These are phyloP conservation scores for Suhomyces maxii DNA, from an alignment of 1,139 yeast genomes.

Conservation along the genomic window DNA sequence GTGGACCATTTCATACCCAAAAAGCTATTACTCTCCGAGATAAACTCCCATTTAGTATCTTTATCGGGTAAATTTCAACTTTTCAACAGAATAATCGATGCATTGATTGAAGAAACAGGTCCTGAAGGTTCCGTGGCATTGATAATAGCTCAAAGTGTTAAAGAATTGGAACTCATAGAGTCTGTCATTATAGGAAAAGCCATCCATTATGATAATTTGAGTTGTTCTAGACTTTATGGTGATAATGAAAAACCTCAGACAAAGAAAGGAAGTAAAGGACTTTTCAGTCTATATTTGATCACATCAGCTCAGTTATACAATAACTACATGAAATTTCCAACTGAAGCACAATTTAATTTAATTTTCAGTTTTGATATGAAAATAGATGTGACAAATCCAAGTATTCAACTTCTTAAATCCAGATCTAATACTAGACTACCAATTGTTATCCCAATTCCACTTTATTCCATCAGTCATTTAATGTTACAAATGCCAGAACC, in stretches of 20 bases:
- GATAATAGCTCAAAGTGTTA: slow-evolving; percentile 60
- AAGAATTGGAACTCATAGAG: slow-evolving; percentile 71
- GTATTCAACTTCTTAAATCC: slow-evolving; percentile 36
- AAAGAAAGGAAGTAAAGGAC: slow-evolving; percentile 8
- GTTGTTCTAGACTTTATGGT: slow-evolving; percentile 60
- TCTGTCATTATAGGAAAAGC: slow-evolving; percentile 64
- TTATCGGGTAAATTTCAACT: slow-evolving; percentile 61
- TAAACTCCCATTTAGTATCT: slow-evolving; percentile 52
- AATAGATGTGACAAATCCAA: slow-evolving; percentile 45
- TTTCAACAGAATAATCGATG: slow-evolving; percentile 52
- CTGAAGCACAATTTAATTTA: slow-evolving; percentile 34
- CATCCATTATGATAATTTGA: slow-evolving; percentile 56
- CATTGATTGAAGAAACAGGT: slow-evolving; percentile 17
- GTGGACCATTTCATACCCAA: slow-evolving; percentile 78
- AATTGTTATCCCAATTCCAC: slow-evolving; percentile 39
- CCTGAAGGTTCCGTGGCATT: slow-evolving; percentile 32
- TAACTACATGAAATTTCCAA: slow-evolving; percentile 29
- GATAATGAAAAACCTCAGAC: slow-evolving; percentile 22
- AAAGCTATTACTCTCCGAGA: slow-evolving; percentile 61
- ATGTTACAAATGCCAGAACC: slow-evolving; percentile 30
- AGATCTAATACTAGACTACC: slow-evolving; percentile 26
- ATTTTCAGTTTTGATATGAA: slow-evolving; percentile 62
- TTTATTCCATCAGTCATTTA: slow-evolving; percentile 41
- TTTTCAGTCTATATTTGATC: slow-evolving; percentile 29
- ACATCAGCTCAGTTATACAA: slow-evolving; percentile 44